These are phyloP conservation scores for Pseudoturritis turrita DNA, from an alignment of 345 rosid species.

Conservation along the genomic window DNA sequence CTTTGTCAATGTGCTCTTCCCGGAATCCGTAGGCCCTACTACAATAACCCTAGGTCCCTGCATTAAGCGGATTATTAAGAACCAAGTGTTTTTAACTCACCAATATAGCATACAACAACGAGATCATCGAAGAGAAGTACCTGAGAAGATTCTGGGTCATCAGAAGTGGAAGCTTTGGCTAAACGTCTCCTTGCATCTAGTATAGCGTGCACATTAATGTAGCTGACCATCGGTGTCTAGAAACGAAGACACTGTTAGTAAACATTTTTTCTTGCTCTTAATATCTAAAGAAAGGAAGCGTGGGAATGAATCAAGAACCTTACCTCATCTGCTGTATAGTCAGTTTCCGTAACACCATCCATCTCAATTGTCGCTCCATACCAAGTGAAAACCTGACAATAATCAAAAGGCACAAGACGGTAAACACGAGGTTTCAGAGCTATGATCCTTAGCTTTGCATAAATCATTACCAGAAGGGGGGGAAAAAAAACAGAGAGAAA, in stretches of 20 bases:
- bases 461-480: not conserved
- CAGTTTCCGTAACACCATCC: slow-evolving; percentile 83
- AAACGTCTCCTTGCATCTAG: slow-evolving; percentile 63
- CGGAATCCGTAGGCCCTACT: slow-evolving; percentile 91
- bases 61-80: slow-evolving; percentile 2
- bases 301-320: not conserved
- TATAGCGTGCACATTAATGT: slow-evolving; percentile 77
- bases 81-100: not conserved
- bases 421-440: not conserved
- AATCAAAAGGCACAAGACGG: not conserved
- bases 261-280: not conserved
- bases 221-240: slow-evolving; percentile 96
- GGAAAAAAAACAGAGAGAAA: not conserved
- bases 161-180: slow-evolving; percentile 59
- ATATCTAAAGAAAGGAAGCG: not conserved
- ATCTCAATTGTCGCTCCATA: slow-evolving; percentile 90
- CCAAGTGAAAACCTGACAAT: slow-evolving; percentile 81
- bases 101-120: not conserved
- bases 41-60: slow-evolving; percentile 92
- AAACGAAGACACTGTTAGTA: slow-evolving; percentile 4
- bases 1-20: slow-evolving; percentile 79
- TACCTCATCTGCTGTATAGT: slow-evolving; percentile 94
- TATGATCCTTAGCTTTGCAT: not conserved
- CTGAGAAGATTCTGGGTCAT: slow-evolving; percentile 53
- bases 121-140: slow-evolving; percentile 26